These are phyloP conservation scores for Ophiostoma novo-ulmi DNA, from an alignment of 2,329 filamentous ascomycete species.

Conservation along the genomic window DNA sequence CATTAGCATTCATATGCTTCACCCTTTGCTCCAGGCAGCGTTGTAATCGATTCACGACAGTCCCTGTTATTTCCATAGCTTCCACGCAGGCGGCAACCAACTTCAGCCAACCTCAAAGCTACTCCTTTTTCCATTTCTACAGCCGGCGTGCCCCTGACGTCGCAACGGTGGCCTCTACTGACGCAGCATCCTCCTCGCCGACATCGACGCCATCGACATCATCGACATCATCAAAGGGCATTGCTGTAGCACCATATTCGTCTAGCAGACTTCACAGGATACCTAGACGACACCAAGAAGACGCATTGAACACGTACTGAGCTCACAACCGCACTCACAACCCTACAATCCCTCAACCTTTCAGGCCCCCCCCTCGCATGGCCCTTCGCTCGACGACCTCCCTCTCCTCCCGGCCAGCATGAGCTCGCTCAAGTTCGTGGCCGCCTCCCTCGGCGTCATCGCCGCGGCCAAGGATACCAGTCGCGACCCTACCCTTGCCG, in stretches of 20 bases:
- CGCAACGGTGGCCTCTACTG: slow-evolving; percentile 11
- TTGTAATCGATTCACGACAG: not conserved
- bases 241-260: not conserved
- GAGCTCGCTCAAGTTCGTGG: slow-evolving; percentile 93
- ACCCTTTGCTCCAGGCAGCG: slow-evolving; percentile 14
- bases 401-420: slow-evolving; percentile 53
- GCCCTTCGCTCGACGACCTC: slow-evolving; percentile 36
- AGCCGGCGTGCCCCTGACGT: slow-evolving; percentile 8
- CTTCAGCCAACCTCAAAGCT: not conserved
- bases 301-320: not conserved
- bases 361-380: slow-evolving; percentile 38
- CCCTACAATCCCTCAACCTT: not conserved
- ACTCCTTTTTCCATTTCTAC: slow-evolving; percentile 11
- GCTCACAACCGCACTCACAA: not conserved
- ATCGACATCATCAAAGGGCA: slow-evolving; percentile 1
- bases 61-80: not conserved
- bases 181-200: slow-evolving; percentile 3
- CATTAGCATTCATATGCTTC: slow-evolving; percentile 1
- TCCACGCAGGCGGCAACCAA: not conserved
- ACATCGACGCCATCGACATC: slow-evolving; percentile 7
- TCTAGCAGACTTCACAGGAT: not conserved
- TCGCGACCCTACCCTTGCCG: slow-evolving; percentile 76
- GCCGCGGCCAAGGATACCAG: slow-evolving; percentile 85
- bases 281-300: not conserved
- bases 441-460: slow-evolving; percentile 88